Base-by-base conservation (phyloP, 805 yeast genomes). In the Ogataea nakhonphanomensis region DNA sequence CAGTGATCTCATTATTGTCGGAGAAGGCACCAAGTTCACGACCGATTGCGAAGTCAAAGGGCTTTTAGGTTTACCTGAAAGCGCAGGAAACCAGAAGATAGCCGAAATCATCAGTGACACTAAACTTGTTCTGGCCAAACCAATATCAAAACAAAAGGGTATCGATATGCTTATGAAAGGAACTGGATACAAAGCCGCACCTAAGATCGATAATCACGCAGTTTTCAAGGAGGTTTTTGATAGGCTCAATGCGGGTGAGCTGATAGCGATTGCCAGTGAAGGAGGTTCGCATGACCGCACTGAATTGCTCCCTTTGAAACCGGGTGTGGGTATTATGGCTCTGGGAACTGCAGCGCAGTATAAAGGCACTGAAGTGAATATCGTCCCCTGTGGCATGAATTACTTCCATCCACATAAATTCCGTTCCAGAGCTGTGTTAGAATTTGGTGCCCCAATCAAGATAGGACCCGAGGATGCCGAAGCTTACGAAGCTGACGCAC, bases 251-350 rank as follows among this genome's bases (percentile, higher is more conserved):
- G 70, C 79, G 8, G 87, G 90, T 27, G 78, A 81, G 30, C 78
- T 93, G 44, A 69, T 91, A 30, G 97, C 96, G 8, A 90, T 93
- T 44, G 95, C 90, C 62, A 97, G 98, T 4, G 99, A 93, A 67
- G 99, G 99, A 42, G 99, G 99, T 2, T 89, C 97, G n/a, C 99
- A 91, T 57, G 99, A 91, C 59, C 74, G 98, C 49, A 79, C 98
- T 1, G 91, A 88, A 41, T 65, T 91, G 46, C 71, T 93, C 37
- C 99, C 98, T 0, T 69, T 91, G 50, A 93, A 93, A 59, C 96
- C 98, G 0, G 99, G 99, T 42, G 96, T 93, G 8, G 97, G 95
- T 3, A 84, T 91, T 41, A 93, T 91, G 98, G 99, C 97, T 0
- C 69, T 91, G 23, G 99, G 99, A 4, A 88, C 98, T 9, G 76